A percentile compares a stretch with the other conserved stretches of the same genome.
These are phyloP conservation scores for Suillus brevipes DNA, from an alignment of 768 basidiomycete species.

Conservation along the genomic window DNA sequence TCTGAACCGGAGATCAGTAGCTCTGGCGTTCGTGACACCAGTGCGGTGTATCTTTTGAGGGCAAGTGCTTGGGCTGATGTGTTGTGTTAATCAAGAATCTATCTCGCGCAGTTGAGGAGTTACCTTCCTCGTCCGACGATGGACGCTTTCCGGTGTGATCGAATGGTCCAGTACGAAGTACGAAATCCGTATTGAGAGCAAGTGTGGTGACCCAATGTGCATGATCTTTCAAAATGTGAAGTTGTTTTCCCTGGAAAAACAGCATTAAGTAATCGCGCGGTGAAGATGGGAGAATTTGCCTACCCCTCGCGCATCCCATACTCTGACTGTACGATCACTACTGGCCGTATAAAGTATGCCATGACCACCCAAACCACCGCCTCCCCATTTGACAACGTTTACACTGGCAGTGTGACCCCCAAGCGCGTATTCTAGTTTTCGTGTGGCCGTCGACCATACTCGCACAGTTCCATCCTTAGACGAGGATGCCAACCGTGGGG, in stretches of 20 bases:
- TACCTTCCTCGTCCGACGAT: conserved; percentile 80
- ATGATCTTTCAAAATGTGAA: conserved; percentile 89
- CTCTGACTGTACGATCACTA: conserved; percentile 89
- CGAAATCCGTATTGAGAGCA: conserved; percentile 92
- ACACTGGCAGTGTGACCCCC: conserved; percentile 94
- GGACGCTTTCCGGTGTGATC: conserved; percentile 85
- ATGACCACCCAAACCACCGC: conserved; percentile 61
- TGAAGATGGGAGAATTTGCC: conserved; percentile 19
- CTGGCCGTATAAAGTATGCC: conserved; percentile 93
- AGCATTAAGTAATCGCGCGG: conserved; percentile 7
- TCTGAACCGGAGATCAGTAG: conserved; percentile 94
- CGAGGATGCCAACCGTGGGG: conserved; percentile 88
- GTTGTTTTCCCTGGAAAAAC: conserved; percentile 64
- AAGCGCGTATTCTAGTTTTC: conserved; percentile 77
- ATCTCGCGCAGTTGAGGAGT: conserved; percentile 12
- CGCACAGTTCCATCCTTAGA: conserved; percentile 96
- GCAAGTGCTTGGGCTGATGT: conserved; percentile 74
- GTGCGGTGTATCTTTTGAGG: conserved; percentile 70
- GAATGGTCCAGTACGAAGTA: conserved; percentile 92
- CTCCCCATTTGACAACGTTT: conserved; percentile 96
- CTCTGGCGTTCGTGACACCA: conserved; percentile 67
- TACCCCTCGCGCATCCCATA: conserved; percentile 89
- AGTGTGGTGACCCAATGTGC: conserved; percentile 99
- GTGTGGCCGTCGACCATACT: conserved; percentile 82
- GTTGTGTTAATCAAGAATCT: background rate